These are phyloP conservation scores for Backusella luteola DNA, from an alignment of 192 early-diverging fungal species.

Conservation along the genomic window DNA sequence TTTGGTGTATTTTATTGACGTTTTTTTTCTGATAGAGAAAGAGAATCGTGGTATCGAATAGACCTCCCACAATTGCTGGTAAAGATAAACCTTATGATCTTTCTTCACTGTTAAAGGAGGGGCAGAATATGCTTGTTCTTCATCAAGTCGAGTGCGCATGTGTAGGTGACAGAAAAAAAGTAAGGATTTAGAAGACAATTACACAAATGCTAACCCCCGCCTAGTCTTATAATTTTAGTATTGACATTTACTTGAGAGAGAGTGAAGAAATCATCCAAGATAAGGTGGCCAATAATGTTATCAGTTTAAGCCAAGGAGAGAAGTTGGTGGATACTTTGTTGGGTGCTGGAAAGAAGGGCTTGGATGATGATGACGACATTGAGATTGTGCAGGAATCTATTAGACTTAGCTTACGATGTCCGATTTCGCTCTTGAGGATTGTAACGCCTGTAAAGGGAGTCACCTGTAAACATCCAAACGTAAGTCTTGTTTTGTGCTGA, in stretches of 20 bases:
- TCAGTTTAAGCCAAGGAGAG: not conserved
- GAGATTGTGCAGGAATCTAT: constrained; percentile 5
- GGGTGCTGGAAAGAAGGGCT: not conserved
- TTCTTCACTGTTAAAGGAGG: not conserved
- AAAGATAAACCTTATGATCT: constrained; percentile 20
- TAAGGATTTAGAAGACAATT: not conserved
- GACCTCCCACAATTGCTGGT: not conserved
- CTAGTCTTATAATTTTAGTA: constrained; percentile 7
- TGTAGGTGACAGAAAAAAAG: not conserved
- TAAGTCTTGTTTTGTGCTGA: not conserved
- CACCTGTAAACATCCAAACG: constrained; percentile 25
- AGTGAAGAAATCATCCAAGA: not conserved
- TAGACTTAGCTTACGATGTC: constrained; percentile 18
- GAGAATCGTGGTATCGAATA: not conserved
- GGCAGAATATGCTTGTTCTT: not conserved
- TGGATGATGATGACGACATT: constrained; percentile 22
- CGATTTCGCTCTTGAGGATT: constrained; percentile 18
- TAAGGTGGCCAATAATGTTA: not conserved
- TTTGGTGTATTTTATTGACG: not conserved
- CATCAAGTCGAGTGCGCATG: constrained; percentile 7
- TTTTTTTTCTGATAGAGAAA: not conserved
- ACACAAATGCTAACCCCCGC: not conserved
- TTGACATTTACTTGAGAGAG: not conserved
- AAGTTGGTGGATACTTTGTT: not conserved
- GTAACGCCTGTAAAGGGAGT: constrained; percentile 13